Conservation (phyloP, 139 green algal species). For the Chlamydomonas schloesseri region DNA sequence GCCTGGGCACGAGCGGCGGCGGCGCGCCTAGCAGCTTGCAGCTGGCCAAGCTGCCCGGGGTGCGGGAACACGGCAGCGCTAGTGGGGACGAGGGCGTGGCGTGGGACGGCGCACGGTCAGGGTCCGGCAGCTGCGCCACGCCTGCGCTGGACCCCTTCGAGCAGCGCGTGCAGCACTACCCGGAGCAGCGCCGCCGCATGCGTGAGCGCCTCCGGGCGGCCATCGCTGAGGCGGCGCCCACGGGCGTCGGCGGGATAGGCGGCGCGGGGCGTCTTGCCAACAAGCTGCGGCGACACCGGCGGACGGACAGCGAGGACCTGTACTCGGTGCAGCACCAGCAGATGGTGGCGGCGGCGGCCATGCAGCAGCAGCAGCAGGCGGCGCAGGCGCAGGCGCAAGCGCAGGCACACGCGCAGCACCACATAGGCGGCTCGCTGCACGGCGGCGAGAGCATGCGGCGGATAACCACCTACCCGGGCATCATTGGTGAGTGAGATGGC, state of each 20-base stretch:
- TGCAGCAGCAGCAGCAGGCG: too few relatives aligned
- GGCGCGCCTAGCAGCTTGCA: too few relatives aligned
- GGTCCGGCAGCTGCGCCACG: background rate
- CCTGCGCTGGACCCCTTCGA: constrained; percentile 59
- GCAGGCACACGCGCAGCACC: too few relatives aligned
- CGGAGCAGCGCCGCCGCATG: constrained; percentile 20
- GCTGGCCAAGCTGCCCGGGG: background rate
- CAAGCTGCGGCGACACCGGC: constrained; percentile 55
- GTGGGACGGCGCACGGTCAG: background rate
- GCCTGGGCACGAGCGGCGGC: background rate
- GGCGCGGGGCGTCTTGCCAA: background rate
- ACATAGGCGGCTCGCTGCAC: background rate
- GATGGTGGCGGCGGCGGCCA: too few relatives aligned
- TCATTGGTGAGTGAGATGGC: background rate
- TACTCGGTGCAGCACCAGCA: background rate
- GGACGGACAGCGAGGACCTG: constrained; percentile 49
- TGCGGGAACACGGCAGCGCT: background rate
- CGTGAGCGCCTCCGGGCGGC: constrained; percentile 6
- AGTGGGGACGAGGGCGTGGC: background rate
- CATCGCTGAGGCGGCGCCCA: background rate
- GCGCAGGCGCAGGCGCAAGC: too few relatives aligned
- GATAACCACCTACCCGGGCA: constrained; percentile 18
- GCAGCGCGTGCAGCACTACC: constrained; percentile 49
- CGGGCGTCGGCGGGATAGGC: background rate
- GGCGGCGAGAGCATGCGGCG: constrained; percentile 32